Evolutionary conservation across 2,329 filamentous ascomycete genomes (phyloP), one percentile per base, ranked within the genome.

Genomic region (Neofusicoccum laricinum): DNA sequence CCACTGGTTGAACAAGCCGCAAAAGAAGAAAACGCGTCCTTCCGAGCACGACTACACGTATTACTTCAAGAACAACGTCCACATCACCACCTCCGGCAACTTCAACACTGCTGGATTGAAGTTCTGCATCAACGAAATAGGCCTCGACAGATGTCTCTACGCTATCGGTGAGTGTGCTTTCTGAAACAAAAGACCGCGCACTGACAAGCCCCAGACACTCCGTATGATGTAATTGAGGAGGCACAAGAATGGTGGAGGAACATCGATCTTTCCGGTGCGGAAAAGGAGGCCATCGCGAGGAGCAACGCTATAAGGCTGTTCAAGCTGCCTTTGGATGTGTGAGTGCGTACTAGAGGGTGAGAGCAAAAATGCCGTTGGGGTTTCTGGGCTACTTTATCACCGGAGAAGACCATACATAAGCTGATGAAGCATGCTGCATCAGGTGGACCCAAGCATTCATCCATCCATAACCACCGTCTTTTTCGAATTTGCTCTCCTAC

Each of bases 261-360:
- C 4, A 17, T 48, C 2, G 61, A 40, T n/a, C 40, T 57, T 10
- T 15, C 14, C 0, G 43, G 41, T 3, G 4, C 7, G 12, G 50
- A 58, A 19, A 49, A 55, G 48, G 69, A 71, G 65, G 79, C 79
- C 69, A 80, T 82, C 70, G 80, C 79, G 2, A 71, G 78, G 64
- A 78, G 80, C 58, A 82, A 82, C 71, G 79, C 80, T 40, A 81
- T 79, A 74, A 74, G 67, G 57, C 61, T 82, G 61, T 80, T 82
- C 41, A 71, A 69, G 53, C 61, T 72, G 34, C 71, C 71, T 2
- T 53, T 73, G 38, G 69, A 70, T 14, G 66, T 66, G 49, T 71
- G 64, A 55, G n/a, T n/a, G n/a, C n/a, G n/a, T n/a, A n/a, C n/a
- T n/a, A n/a, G n/a, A n/a, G n/a, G n/a, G n/a, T n/a, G n/a, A n/a